A percentile compares a stretch with the other conserved stretches of the same genome.
Evolutionary conservation across 2,329 filamentous ascomycete species (phyloP).

Genomic region (Botrytis squamosa): DNA sequence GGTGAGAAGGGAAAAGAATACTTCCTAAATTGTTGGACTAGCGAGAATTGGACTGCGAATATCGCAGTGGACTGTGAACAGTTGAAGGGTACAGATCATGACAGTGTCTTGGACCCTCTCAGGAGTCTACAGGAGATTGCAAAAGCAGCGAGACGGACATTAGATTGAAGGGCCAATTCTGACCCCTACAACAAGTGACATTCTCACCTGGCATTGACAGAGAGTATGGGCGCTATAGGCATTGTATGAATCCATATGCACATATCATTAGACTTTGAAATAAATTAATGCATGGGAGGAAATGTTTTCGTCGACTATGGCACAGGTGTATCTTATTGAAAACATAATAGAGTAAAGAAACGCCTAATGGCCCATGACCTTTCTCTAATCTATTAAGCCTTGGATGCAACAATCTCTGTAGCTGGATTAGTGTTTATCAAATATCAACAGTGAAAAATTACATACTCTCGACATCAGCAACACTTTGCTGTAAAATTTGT

Average conservation of each 20-base stretch:
- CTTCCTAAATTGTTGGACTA: slow-evolving; percentile 45
- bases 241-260: neutral
- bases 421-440: slow-evolving; percentile 39
- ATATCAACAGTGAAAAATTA: slow-evolving; percentile 24
- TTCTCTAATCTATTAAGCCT: slow-evolving; percentile 57
- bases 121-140: slow-evolving; percentile 25
- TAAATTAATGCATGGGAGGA: slow-evolving; percentile 7
- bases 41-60: slow-evolving; percentile 33
- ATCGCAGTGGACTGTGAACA: slow-evolving; percentile 41
- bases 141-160: slow-evolving; percentile 6
- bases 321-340: slow-evolving; percentile 53
- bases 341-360: slow-evolving; percentile 54
- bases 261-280: slow-evolving; percentile 7
- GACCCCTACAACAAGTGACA: neutral
- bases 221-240: neutral
- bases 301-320: slow-evolving; percentile 49
- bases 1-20: slow-evolving; percentile 44
- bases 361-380: slow-evolving; percentile 23
- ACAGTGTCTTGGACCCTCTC: slow-evolving; percentile 33
- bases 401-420: slow-evolving; percentile 61
- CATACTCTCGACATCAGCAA: slow-evolving; percentile 93
- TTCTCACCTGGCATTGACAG: neutral
- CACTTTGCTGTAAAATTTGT: slow-evolving; percentile 96
- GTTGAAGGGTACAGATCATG: slow-evolving; percentile 43
- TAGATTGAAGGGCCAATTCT: neutral